Conservation (phyloP, 805 yeast genomes). For the Nakazawaea peltata region DNA sequence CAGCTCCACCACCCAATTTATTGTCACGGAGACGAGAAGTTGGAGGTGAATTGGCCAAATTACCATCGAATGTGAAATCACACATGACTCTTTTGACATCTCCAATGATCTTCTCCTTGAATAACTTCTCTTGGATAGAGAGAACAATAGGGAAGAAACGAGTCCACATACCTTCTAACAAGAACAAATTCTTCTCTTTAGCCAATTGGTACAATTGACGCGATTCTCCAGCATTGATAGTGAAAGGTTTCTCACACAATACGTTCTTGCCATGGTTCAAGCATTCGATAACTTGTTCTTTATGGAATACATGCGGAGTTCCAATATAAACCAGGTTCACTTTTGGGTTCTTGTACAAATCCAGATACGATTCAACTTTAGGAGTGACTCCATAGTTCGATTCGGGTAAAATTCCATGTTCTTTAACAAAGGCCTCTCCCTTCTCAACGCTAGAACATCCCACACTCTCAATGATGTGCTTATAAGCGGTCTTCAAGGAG, state of each 20-base stretch:
- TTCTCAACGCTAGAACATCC: constrained; percentile 29
- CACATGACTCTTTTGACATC: constrained; percentile 32
- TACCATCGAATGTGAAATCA: constrained; percentile 33
- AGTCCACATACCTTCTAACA: constrained; percentile 59
- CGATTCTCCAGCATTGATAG: constrained; percentile 38
- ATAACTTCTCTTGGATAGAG: constrained; percentile 27
- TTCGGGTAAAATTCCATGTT: constrained; percentile 12
- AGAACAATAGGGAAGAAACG: constrained; percentile 40
- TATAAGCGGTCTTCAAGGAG: constrained; percentile 17
- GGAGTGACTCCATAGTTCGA: constrained; percentile 11
- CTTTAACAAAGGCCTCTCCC: constrained; percentile 26
- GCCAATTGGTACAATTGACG: constrained; percentile 35
- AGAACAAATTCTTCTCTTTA: constrained; percentile 29
- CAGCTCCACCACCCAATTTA: constrained; percentile 46
- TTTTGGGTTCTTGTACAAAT: constrained; percentile 31
- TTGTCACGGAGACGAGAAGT: constrained; percentile 33
- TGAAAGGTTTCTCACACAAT: constrained; percentile 47
- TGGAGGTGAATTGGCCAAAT: constrained; percentile 23
- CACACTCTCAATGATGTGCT: constrained; percentile 28
- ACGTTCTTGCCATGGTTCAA: constrained; percentile 40
- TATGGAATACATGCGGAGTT: constrained; percentile 45
- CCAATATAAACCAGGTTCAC: constrained; percentile 47
- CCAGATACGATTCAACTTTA: constrained; percentile 28
- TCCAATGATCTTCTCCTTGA: constrained; percentile 36
- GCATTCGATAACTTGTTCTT: constrained; percentile 34